These are phyloP conservation scores for Botrytis hyacinthi DNA, from an alignment of 2,329 filamentous ascomycete genomes.

Conservation along the genomic window DNA sequence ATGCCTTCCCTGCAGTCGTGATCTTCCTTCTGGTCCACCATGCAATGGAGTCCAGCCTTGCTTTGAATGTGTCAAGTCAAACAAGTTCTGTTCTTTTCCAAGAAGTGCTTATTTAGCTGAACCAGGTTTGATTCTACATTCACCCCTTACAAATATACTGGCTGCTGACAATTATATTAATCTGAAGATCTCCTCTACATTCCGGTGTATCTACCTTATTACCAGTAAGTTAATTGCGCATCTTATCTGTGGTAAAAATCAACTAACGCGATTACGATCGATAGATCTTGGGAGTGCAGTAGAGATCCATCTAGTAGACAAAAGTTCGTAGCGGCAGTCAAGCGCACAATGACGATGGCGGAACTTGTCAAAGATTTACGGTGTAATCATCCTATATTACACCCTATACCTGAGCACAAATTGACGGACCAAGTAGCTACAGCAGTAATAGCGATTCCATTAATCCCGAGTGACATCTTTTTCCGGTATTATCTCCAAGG, in stretches of 20 bases:
- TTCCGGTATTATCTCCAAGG: neutral
- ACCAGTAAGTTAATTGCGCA: neutral
- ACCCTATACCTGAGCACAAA: neutral
- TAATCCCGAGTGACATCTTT: neutral
- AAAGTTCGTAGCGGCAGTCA: neutral
- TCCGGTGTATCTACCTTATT: neutral
- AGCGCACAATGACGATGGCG: neutral
- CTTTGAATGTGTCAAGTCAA: neutral
- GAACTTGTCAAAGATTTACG: neutral
- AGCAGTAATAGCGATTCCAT: neutral
- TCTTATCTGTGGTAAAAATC: neutral
- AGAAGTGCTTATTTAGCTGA: neutral
- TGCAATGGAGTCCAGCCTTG: neutral
- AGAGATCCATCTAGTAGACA: neutral
- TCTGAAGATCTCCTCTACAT: neutral
- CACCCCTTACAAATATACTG: neutral
- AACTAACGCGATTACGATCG: neutral
- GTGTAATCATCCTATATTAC: neutral
- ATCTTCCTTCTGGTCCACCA: neutral
- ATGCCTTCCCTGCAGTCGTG: neutral
- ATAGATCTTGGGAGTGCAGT: neutral
- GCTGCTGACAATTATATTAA: neutral
- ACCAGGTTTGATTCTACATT: neutral
- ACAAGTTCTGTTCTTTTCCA: neutral
- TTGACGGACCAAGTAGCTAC: neutral